These are phyloP conservation scores for Aegle marmelos DNA, from an alignment of 345 rosid species.

Conservation along the genomic window DNA sequence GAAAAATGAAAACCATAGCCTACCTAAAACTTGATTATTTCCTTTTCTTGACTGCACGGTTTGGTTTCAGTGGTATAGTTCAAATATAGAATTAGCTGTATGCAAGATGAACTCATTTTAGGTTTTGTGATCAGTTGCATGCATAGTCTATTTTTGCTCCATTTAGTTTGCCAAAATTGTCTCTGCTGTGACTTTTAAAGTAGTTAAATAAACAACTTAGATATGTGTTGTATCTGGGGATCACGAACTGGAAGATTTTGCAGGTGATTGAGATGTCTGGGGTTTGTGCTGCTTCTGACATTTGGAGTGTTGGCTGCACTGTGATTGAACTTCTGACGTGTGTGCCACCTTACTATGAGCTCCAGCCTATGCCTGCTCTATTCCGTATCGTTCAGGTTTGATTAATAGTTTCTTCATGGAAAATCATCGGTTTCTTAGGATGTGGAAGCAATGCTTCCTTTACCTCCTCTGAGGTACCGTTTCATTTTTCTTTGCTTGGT, in stretches of 20 bases:
- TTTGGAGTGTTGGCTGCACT: slow-evolving; percentile 99
- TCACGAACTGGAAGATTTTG: slow-evolving; percentile 26
- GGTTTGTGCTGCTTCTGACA: slow-evolving; percentile 99
- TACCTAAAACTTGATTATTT: neutral
- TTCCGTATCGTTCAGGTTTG: slow-evolving; percentile 98
- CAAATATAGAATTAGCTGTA: neutral
- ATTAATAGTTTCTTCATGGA: slow-evolving; percentile 2
- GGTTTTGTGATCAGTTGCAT: neutral
- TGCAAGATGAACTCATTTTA: neutral
- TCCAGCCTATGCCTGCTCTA: slow-evolving; percentile 98
- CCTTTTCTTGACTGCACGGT: neutral
- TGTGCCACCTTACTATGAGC: slow-evolving; percentile 97
- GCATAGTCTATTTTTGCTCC: neutral
- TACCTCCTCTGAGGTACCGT: neutral
- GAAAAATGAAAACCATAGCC: neutral
- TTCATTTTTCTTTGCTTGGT: neutral
- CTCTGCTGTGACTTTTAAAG: neutral
- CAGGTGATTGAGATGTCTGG: slow-evolving; percentile 99
- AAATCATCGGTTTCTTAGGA: neutral
- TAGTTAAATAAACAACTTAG: neutral
- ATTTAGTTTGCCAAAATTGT: neutral
- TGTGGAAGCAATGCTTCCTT: slow-evolving; percentile 7
- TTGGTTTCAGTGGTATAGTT: neutral
- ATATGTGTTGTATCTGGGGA: neutral
- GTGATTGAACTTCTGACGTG: slow-evolving; percentile 97